These are phyloP conservation scores for Abrus pulchellus DNA, from an alignment of 306 rosid species.

Conservation along the genomic window DNA sequence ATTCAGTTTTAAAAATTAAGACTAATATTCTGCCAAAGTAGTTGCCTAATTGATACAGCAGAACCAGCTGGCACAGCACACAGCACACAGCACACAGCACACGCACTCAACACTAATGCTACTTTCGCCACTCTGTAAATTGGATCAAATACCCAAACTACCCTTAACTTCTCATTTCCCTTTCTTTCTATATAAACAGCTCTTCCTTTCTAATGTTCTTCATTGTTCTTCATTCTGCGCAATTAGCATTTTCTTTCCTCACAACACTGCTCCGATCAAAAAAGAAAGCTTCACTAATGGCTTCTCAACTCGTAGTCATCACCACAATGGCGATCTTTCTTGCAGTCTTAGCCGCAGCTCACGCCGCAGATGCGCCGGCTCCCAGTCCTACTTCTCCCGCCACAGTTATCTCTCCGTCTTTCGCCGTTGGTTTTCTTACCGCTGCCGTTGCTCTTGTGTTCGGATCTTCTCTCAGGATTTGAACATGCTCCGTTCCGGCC, in stretches of 20 bases:
- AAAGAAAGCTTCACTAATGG: slow-evolving; percentile 56
- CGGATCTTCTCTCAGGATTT: slow-evolving; percentile 73
- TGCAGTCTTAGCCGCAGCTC: slow-evolving; percentile 52
- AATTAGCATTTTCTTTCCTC: neutral
- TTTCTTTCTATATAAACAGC: slow-evolving; percentile 51
- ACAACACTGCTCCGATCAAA: neutral
- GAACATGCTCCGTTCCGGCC: slow-evolving; percentile 31
- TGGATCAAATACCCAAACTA: slow-evolving; percentile 61
- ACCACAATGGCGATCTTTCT: slow-evolving; percentile 54
- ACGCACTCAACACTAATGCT: slow-evolving; percentile 22
- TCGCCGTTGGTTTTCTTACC: slow-evolving; percentile 52
- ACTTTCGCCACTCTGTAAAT: slow-evolving; percentile 62
- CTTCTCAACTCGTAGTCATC: slow-evolving; percentile 56
- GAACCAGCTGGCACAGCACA: slow-evolving; percentile 59
- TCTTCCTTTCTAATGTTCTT: neutral
- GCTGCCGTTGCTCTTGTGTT: slow-evolving; percentile 63
- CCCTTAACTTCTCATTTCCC: slow-evolving; percentile 47
- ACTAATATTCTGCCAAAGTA: too few species aligned
- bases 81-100: too few species aligned
- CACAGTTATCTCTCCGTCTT: slow-evolving; percentile 61
- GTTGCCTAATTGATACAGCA: neutral
- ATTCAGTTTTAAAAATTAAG: too few species aligned
- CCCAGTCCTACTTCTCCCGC: slow-evolving; percentile 78
- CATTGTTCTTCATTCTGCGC: neutral
- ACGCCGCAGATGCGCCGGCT: slow-evolving; percentile 72